These are phyloP conservation scores for Paramecium pentaurelia DNA, from an alignment of 73 alveolate species.

Conservation along the genomic window DNA sequence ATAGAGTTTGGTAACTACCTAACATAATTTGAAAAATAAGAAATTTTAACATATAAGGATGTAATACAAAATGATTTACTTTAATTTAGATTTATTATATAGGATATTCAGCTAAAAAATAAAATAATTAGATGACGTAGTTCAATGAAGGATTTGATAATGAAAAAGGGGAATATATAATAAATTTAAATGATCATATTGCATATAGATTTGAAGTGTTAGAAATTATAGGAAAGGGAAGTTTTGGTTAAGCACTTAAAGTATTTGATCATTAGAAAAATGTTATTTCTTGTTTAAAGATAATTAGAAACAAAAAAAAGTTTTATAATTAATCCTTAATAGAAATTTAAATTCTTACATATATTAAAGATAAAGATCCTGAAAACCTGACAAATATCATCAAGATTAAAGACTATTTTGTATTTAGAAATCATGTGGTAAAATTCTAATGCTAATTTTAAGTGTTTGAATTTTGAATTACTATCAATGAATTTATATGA, in stretches of 20 bases:
- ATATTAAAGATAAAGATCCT: slow-evolving; percentile 55
- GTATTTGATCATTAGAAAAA: slow-evolving; percentile 60
- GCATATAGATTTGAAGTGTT: slow-evolving; percentile 61
- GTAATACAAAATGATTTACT: not conserved
- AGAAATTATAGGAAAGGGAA: slow-evolving; percentile 60
- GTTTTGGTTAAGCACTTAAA: slow-evolving; percentile 61
- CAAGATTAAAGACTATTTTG: slow-evolving; percentile 43
- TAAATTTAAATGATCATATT: slow-evolving; percentile 52
- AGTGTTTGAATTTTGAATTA: slow-evolving; percentile 78
- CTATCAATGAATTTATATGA: slow-evolving; percentile 79
- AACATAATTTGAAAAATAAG: slow-evolving; percentile 51
- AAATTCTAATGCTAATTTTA: not conserved
- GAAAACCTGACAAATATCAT: slow-evolving; percentile 54
- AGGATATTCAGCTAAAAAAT: slow-evolving; percentile 13
- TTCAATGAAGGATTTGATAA: slow-evolving; percentile 53
- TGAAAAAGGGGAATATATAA: slow-evolving; percentile 63
- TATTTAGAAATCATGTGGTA: slow-evolving; percentile 62
- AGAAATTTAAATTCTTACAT: slow-evolving; percentile 43
- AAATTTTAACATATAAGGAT: not conserved
- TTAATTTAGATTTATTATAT: slow-evolving; percentile 27
- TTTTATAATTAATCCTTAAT: slow-evolving; percentile 48
- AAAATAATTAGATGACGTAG: not conserved
- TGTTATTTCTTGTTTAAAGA: slow-evolving; percentile 33
- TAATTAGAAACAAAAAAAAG: slow-evolving; percentile 56
- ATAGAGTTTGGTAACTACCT: slow-evolving; percentile 7